phyloP scores from a whole-genome alignment of 2,329 filamentous ascomycete genomes.

The Colletotrichum godetiae region DNA sequence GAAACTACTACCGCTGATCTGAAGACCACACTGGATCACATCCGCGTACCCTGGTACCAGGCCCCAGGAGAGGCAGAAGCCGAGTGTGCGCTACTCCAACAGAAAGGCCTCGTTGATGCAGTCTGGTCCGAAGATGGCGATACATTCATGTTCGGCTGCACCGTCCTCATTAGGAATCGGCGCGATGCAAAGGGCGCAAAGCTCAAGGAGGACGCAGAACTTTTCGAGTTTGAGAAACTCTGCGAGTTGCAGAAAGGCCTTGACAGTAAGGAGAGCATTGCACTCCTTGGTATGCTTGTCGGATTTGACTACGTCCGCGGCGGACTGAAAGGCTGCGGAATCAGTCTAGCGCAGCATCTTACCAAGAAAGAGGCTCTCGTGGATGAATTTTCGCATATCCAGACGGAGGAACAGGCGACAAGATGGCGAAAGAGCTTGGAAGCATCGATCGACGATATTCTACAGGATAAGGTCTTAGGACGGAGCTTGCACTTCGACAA shows the following conservation, averaged over 20 bases:
- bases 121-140: slow-evolving; percentile 61
- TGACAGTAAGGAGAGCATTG: no score
- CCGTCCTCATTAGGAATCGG: slow-evolving; percentile 40
- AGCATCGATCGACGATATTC: background rate
- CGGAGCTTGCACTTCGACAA: background rate
- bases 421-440: background rate
- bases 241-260: no score
- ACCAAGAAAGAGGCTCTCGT: no score
- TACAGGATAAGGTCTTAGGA: background rate
- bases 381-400: no score
- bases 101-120: slow-evolving; percentile 56
- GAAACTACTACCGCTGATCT: slow-evolving; percentile 38
- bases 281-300: no score
- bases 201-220: no score
- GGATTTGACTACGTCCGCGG: no score
- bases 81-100: slow-evolving; percentile 58
- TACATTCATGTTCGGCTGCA: slow-evolving; percentile 58
- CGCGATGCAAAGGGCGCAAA: no score
- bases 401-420: background rate
- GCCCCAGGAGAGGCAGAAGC: slow-evolving; percentile 60
- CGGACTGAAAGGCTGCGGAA: no score
- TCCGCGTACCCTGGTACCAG: slow-evolving; percentile 54
- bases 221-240: no score
- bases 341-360: no score
- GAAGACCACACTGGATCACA: slow-evolving; percentile 46